Percentiles rank a stretch among this genome's conserved stretches.
These are phyloP conservation scores for Neofusicoccum kwambonambiense DNA, from an alignment of 2,329 filamentous ascomycete genomes.

Conservation along the genomic window DNA sequence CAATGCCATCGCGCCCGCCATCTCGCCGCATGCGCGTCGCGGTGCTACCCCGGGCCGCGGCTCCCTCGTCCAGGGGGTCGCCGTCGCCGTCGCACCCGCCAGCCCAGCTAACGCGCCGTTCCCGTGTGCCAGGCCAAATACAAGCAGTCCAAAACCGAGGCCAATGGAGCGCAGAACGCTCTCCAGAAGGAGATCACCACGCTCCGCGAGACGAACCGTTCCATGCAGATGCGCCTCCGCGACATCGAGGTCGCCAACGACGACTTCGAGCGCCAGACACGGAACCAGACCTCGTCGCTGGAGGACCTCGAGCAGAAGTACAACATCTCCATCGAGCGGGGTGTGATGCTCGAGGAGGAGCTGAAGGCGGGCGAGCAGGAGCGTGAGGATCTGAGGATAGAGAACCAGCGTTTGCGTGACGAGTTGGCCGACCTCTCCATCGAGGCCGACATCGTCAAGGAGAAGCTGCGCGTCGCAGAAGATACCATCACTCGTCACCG, in stretches of 20 bases:
- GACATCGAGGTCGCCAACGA: constrained; percentile 98
- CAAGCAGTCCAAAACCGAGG: constrained; percentile 89
- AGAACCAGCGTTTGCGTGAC: constrained; percentile 83
- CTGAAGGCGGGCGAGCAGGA: constrained; percentile 90
- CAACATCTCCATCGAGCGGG: constrained; percentile 88
- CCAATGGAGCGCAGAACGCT: constrained; percentile 75
- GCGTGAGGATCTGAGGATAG: constrained; percentile 82
- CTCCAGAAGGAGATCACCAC: constrained; percentile 96
- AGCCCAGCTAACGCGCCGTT: constrained; percentile 1
- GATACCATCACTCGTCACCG: constrained; percentile 50
- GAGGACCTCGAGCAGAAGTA: constrained; percentile 98
- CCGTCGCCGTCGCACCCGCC: background rate
- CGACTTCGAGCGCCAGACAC: constrained; percentile 93
- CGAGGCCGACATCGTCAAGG: constrained; percentile 88
- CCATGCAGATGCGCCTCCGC: constrained; percentile 77
- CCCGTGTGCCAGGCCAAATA: constrained; percentile 71
- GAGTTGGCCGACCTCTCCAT: constrained; percentile 92
- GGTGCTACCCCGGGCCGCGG: background rate
- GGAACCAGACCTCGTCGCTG: constrained; percentile 91
- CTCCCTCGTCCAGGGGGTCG: background rate
- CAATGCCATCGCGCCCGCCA: background rate
- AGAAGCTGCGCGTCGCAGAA: constrained; percentile 79
- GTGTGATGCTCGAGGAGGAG: constrained; percentile 92
- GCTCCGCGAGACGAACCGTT: constrained; percentile 79
- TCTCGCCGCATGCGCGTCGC: background rate